Percentiles rank a stretch among this genome's conserved stretches.
These are phyloP conservation scores for Alternaria atra DNA, from an alignment of 2,329 filamentous ascomycete species.

Conservation along the genomic window DNA sequence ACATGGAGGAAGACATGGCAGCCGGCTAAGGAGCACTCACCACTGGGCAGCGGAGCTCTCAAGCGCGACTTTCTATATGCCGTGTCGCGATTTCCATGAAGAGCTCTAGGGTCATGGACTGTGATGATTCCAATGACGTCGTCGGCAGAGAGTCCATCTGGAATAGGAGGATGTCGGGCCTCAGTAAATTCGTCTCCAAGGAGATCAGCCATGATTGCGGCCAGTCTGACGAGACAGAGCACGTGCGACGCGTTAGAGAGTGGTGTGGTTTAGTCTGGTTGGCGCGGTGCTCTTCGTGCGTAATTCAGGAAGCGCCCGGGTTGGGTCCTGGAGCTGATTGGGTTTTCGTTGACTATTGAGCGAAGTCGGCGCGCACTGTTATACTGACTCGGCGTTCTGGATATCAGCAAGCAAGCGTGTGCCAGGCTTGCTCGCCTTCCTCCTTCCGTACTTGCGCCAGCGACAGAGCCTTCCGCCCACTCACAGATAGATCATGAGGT, in stretches of 20 bases:
- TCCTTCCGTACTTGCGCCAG: neutral
- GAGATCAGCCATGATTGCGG: neutral
- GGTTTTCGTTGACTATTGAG: neutral
- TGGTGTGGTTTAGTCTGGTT: neutral
- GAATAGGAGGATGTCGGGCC: slow-evolving; percentile 12
- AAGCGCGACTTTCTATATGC: slow-evolving; percentile 1
- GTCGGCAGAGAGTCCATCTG: slow-evolving; percentile 5
- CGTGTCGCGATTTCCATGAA: slow-evolving; percentile 12
- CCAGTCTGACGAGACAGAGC: neutral
- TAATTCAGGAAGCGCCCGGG: neutral
- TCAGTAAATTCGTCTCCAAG: neutral
- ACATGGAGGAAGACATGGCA: slow-evolving; percentile 21
- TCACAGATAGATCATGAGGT: neutral
- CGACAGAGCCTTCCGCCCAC: neutral
- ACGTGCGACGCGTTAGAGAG: neutral
- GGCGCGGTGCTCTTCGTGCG: neutral
- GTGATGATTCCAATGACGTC: slow-evolving; percentile 23
- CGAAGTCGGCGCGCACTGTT: neutral
- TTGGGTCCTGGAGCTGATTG: neutral
- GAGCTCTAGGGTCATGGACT: slow-evolving; percentile 17
- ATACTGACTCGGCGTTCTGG: neutral
- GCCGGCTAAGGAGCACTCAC: slow-evolving; percentile 4
- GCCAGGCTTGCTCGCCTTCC: neutral
- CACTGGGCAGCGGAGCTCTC: neutral
- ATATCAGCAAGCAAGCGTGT: neutral